phyloP scores from a whole-genome alignment of 2,329 filamentous ascomycete genomes.

The Colletotrichum euphorbiae region DNA sequence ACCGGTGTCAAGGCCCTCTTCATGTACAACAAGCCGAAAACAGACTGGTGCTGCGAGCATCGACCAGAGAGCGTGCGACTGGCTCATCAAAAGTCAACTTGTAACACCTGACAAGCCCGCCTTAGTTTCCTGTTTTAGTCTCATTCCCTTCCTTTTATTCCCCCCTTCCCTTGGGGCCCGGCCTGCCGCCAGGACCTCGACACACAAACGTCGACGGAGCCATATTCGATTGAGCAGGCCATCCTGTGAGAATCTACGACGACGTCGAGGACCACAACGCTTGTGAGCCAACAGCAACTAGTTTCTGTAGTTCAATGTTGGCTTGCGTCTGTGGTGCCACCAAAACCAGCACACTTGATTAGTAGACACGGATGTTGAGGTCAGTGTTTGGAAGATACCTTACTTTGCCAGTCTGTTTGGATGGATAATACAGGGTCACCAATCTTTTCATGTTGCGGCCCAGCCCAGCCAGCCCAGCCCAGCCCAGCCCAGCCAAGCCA shows the following conservation, averaged over 20 bases:
- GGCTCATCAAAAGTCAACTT: slow-evolving; percentile 8
- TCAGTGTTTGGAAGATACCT: not conserved
- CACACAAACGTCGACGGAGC: slow-evolving; percentile 5
- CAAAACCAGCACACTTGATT: slow-evolving; percentile 6
- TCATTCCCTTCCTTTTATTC: not conserved
- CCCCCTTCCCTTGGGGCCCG: not conserved
- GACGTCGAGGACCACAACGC: no score
- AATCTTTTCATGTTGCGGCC: not conserved
- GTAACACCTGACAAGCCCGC: slow-evolving; percentile 32
- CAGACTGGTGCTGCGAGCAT: slow-evolving; percentile 20
- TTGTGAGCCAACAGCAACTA: slow-evolving; percentile 6
- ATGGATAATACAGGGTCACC: slow-evolving; percentile 3
- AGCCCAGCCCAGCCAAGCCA: not conserved
- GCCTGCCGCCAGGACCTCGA: slow-evolving; percentile 6
- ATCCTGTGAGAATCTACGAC: slow-evolving; percentile 20
- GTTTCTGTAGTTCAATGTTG: not conserved
- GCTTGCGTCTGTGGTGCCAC: slow-evolving; percentile 33
- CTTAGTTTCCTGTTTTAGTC: slow-evolving; percentile 30
- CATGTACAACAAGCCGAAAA: slow-evolving; percentile 27
- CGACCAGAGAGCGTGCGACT: not conserved
- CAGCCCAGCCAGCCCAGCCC: slow-evolving; percentile 6
- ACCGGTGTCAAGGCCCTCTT: slow-evolving; percentile 13
- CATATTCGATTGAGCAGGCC: slow-evolving; percentile 13
- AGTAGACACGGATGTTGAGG: slow-evolving; percentile 8
- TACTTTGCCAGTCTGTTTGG: not conserved